Evolutionary conservation across 345 rosid genomes (phyloP), one percentile per base, ranked within the genome.

Genomic region (Acer saccharum): DNA sequence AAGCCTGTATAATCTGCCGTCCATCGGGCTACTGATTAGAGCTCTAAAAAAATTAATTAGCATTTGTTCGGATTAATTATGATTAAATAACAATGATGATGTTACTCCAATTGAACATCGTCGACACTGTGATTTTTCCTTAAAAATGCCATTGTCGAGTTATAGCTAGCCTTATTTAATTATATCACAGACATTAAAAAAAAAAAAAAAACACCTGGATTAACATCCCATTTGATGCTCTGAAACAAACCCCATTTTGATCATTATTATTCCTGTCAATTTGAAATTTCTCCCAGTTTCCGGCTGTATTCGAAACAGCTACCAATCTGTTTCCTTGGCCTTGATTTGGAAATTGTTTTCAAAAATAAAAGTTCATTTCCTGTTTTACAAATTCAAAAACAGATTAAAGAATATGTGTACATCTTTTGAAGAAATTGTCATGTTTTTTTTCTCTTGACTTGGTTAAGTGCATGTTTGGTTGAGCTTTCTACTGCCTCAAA

Each of bases 1-100:
- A 78, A 66, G 10, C 83, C 83, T 63, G 25, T 2, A 74, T 77
- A 75, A 82, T 82, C 85, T 57, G 83, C 85, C 14, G 81, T 82
- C n/a, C 14, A 85, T 25, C 61, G 13, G 10, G 35, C 68, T 70
- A 64, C 85, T 39, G 82, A 66, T 68, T 55, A 60, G 27, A 71
- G 77, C 85, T 78, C n/a, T n/a, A n/a, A n/a, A n/a, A n/a, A n/a
- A 7, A 46, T 70, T 20, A 62, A 21, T 50, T 57, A 17, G 52
- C 13, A 71, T 21, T 72, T 43, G 8, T 12, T 48, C 8, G 65
- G 32, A 81, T 66, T 65, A 46, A 46, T 46, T 46, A 46, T 46
- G 13, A 46, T 46, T 11, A 46, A 46, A 13, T 10, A 46, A 46
- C 52, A 46, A 46, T 46, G 52, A 46, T 10, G 14, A 10, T 46